A percentile compares a stretch with the other conserved stretches of the same genome.
Conservation (phyloP, 2,329 filamentous ascomycete species). For the Verticillium nonalfalfae region DNA sequence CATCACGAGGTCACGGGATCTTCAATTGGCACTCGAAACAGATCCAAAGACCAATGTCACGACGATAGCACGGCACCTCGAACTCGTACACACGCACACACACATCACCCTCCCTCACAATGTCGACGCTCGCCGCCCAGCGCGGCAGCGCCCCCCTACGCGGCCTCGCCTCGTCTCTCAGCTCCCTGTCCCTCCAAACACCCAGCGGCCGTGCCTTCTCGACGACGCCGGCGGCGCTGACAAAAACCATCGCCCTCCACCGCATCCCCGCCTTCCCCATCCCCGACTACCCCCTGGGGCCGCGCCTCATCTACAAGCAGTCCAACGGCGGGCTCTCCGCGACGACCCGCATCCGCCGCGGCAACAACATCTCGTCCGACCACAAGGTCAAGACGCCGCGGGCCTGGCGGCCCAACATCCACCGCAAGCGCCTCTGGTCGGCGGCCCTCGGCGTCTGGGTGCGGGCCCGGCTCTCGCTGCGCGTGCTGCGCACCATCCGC, state of each 20-base stretch:
- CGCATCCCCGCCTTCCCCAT: constrained; percentile 43
- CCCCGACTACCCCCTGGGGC: constrained; percentile 68
- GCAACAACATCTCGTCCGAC: constrained; percentile 67
- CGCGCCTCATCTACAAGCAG: constrained; percentile 69
- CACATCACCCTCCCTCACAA: background rate
- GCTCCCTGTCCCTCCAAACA: background rate
- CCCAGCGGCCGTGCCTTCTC: constrained; percentile 21
- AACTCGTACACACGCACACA: background rate
- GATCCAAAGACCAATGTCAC: background rate
- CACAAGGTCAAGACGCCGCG: constrained; percentile 66
- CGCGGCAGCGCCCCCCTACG: background rate
- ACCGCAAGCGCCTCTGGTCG: constrained; percentile 61
- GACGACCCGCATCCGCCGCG: constrained; percentile 64
- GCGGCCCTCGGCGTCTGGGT: constrained; percentile 55
- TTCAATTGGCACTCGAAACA: background rate
- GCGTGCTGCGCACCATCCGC: constrained; percentile 68
- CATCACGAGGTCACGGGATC: background rate
- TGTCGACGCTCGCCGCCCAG: constrained; percentile 2
- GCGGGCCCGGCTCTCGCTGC: constrained; percentile 62
- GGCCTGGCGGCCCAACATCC: constrained; percentile 70
- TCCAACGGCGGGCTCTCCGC: constrained; percentile 72
- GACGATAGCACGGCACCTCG: background rate
- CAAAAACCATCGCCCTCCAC: constrained; percentile 34
- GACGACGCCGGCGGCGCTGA: constrained; percentile 24
- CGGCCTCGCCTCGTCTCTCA: constrained; percentile 4